Base-by-base conservation (phyloP, 371 early-diverging fungal species). In the Apophysomyces trapeziformis region DNA sequence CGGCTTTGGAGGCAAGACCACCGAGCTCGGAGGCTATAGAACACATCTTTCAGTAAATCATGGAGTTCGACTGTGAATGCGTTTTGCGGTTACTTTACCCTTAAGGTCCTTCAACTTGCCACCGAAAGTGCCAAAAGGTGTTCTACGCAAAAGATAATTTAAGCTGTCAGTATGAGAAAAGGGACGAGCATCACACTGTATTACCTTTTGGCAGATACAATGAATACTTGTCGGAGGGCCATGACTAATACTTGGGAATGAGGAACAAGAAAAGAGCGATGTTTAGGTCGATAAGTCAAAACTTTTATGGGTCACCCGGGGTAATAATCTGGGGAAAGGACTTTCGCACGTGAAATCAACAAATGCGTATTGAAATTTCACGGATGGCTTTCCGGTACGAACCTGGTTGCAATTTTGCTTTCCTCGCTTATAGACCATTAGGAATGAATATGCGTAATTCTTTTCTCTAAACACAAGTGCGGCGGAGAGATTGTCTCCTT, bases 1-100 rank as follows among this genome's bases (percentile, higher is more conserved):
- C 97, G 8, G 97, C 97, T 70, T 87, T 90, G 67, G 96, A 92
- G 7, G 96, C 95, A 38, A 96, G 70, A 32, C 95, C 97, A 68
- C 96, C 97, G 35, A 98, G 89, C 74, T 97, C 95, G 68, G 89
- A 87, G 44, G 97, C 98, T 82, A 35, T 32, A 21, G 18, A 1
- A 21, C 14, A 14, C 4, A 41, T 21, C 21, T 50, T 57, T 43
- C 37, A 14, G 38, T 35, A 43, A 41, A 0, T 26, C 32, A 26
- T 9, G 39, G 11, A 63, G 11, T 5, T 16, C 2, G 32, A 38
- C 4, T 56, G 38, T 11, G 21, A 60, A 8, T 60, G 13, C 14
- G 6, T 36, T 4, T 36, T 32, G 9, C 21, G 11, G 5, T 39
- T 50, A 7, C 7, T 12, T 65, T 74, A 83, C 80, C 80, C 46